These are phyloP conservation scores for Solanum neorickii DNA, from an alignment of 257 asterid species.

Conservation along the genomic window DNA sequence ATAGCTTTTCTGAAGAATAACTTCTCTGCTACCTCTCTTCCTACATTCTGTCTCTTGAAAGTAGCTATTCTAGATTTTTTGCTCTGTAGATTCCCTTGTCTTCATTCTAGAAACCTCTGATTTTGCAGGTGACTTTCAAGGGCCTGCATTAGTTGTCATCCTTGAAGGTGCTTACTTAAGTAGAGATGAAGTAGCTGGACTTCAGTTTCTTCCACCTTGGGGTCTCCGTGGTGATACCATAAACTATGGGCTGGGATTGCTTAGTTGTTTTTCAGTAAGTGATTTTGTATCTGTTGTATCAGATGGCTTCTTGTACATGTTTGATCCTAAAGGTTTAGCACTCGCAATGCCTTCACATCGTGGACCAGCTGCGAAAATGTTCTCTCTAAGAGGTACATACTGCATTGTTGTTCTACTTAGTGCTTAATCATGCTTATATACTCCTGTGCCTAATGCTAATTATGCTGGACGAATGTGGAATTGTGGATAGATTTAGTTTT, in stretches of 20 bases:
- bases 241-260: slow-evolving; percentile 88
- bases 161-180: slow-evolving; percentile 83
- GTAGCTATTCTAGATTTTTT: not conserved
- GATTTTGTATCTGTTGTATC: slow-evolving; percentile 81
- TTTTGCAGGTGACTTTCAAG: slow-evolving; percentile 92
- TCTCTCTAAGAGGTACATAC: slow-evolving; percentile 64
- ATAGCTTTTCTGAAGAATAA: not conserved
- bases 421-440: not conserved
- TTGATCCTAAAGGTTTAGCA: slow-evolving; percentile 90
- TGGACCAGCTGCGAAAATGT: slow-evolving; percentile 81
- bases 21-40: not conserved
- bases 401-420: not conserved
- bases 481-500: not conserved
- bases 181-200: slow-evolving; percentile 82
- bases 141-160: slow-evolving; percentile 80
- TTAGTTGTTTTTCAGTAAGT: slow-evolving; percentile 80
- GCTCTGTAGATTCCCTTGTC: not conserved
- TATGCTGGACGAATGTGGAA: not conserved
- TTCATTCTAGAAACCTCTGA: not conserved
- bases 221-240: slow-evolving; percentile 71
- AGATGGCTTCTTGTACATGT: slow-evolving; percentile 80
- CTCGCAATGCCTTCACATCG: slow-evolving; percentile 51
- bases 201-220: slow-evolving; percentile 97
- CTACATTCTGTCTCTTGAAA: not conserved
- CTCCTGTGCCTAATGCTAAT: not conserved